Percentiles rank a stretch among this genome's conserved stretches.
These are phyloP conservation scores for Dioscorea alata DNA, from an alignment of 106 monocot species.

Conservation along the genomic window DNA sequence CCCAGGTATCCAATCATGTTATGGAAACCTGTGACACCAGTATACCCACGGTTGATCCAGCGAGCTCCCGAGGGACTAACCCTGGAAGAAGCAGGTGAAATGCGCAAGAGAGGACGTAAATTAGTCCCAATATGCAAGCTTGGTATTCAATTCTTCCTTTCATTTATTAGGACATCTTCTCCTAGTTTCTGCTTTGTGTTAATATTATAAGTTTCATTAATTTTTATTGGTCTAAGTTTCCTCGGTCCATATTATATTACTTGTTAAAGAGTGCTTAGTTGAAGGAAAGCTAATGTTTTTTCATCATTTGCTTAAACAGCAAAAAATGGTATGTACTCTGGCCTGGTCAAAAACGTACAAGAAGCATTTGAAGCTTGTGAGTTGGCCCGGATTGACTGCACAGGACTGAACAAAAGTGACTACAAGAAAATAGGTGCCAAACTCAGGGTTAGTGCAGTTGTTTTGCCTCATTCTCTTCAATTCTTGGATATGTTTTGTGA, in stretches of 20 bases:
- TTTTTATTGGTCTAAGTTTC: background rate
- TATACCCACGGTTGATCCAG: slow-evolving; percentile 78
- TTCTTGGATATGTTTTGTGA: background rate
- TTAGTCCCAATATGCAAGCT: slow-evolving; percentile 83
- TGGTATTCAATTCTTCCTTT: slow-evolving; percentile 31
- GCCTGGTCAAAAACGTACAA: slow-evolving; percentile 59
- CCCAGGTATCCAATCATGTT: slow-evolving; percentile 94
- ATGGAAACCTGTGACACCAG: slow-evolving; percentile 83
- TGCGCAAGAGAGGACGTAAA: slow-evolving; percentile 77
- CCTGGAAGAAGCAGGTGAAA: slow-evolving; percentile 68
- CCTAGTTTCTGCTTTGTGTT: background rate
- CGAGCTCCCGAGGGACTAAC: slow-evolving; percentile 82
- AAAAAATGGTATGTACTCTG: slow-evolving; percentile 84
- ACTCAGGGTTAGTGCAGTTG: slow-evolving; percentile 56
- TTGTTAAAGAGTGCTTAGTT: background rate
- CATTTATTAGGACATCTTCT: background rate
- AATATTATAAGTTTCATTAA: background rate
- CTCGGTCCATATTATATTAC: too few species aligned
- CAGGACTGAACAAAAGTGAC: slow-evolving; percentile 78
- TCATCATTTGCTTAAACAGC: slow-evolving; percentile 30
- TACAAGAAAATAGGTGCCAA: slow-evolving; percentile 91
- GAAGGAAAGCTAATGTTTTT: background rate
- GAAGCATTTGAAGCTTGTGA: slow-evolving; percentile 96
- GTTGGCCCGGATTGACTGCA: slow-evolving; percentile 68
- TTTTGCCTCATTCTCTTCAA: background rate